phyloP scores from a whole-genome alignment of 345 rosid genomes.

The Salix brachista region DNA sequence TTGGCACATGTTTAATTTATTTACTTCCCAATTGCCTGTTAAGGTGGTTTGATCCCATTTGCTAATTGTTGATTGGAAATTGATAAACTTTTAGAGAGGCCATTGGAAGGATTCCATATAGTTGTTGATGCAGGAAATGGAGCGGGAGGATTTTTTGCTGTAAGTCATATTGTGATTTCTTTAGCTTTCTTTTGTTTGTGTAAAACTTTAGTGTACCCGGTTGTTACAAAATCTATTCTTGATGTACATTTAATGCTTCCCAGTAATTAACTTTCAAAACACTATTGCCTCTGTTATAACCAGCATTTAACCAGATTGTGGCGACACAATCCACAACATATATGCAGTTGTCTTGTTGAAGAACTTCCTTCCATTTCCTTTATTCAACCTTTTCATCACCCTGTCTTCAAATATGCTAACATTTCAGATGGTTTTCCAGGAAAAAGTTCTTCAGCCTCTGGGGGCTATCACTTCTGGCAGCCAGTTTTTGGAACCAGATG shows the following conservation, averaged over 20 bases:
- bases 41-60: slow-evolving; percentile 11
- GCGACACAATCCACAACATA: not conserved
- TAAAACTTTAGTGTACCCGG: not conserved
- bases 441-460: slow-evolving; percentile 88
- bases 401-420: not conserved
- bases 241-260: not conserved
- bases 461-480: slow-evolving; percentile 91
- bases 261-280: not conserved
- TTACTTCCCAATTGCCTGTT: not conserved
- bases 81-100: slow-evolving; percentile 61
- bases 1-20: not conserved
- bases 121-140: slow-evolving; percentile 99
- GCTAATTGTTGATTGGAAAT: slow-evolving; percentile 25
- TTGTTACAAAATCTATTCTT: not conserved
- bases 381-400: not conserved
- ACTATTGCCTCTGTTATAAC: not conserved
- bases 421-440: slow-evolving; percentile 41
- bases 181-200: not conserved
- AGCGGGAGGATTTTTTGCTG: slow-evolving; percentile 96
- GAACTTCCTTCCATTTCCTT: not conserved
- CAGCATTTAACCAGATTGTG: not conserved
- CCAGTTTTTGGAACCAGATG: slow-evolving; percentile 98
- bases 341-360: not conserved
- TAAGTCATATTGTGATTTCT: slow-evolving; percentile 37
- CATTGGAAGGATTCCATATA: slow-evolving; percentile 91